Evolutionary conservation across 2,329 filamentous ascomycete species (phyloP), one percentile per base, ranked within the genome.

Genomic region (Neonectria neomacrospora): DNA sequence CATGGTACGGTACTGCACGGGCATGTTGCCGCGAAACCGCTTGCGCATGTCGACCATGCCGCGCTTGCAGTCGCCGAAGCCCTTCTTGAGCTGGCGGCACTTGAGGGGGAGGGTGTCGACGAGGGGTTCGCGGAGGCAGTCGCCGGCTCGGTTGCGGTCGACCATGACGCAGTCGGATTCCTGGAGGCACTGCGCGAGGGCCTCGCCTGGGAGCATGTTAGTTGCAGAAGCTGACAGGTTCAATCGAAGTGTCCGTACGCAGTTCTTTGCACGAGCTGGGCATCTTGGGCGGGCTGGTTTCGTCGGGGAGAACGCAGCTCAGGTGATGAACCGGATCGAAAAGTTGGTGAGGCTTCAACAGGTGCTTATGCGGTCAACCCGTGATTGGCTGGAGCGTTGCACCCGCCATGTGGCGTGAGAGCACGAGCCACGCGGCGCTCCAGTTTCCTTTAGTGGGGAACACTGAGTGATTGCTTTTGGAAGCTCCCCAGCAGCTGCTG

Each of bases 41-140:
- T 98, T 98, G 78, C 96, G 92, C 96, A 99, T 99, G 79, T 99
- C 96, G 72, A 98, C 91, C 88, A 97, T 89, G 69, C 96, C 96
- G 69, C 95, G 91, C 76, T 97, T 96, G 86, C 96, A 99, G 77
- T 97, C 93, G 77, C 93, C 92, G 74, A 96, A 96, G 48, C 94
- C 93, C 78, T 93, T 94, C 78, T 95, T 93, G 64, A 99, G 86
- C 80, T 97, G 95, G 77, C 95, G 93, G 81, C 96, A 99, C 80
- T 91, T 90, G 23, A 87, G 90, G 20, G 96, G 95, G 14, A 99
- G 89, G 7, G 90, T 90, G 67, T 96, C 90, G 77, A 89, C 84
- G 67, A 97, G 89, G 3, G 95, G 95, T 18, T 90, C 85, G 52
- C 92, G 91, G 48, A 99, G 88, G 80, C 96, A 99, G 75, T 97